These are phyloP conservation scores for Diplodia seriata DNA, from an alignment of 2,329 filamentous ascomycete species.

Conservation along the genomic window DNA sequence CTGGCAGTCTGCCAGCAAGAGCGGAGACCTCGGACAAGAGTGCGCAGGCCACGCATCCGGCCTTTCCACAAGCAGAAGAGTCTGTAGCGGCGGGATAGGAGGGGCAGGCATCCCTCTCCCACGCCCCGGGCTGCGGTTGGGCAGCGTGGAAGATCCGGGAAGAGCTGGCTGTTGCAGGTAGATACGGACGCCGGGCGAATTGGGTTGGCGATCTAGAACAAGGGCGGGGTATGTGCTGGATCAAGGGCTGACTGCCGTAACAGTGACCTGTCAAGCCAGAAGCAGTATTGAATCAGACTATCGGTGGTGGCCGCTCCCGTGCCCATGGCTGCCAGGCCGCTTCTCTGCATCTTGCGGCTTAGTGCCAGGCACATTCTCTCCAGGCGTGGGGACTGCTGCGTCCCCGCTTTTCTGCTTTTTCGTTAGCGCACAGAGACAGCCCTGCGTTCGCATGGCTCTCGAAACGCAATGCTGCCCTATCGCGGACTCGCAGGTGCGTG, in stretches of 20 bases:
- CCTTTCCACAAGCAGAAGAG: not conserved
- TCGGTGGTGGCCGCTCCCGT: constrained; percentile 11
- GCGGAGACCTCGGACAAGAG: constrained; percentile 13
- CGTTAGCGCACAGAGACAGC: constrained; percentile 27
- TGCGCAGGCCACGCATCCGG: not conserved
- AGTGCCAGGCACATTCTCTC: constrained; percentile 29
- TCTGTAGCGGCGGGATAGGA: not conserved
- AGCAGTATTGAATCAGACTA: constrained; percentile 22
- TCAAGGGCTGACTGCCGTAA: constrained; percentile 6
- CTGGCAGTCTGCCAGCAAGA: constrained; percentile 8
- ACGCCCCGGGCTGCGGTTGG: not conserved
- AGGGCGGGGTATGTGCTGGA: constrained; percentile 15
- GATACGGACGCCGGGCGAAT: constrained; percentile 2
- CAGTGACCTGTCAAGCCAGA: constrained; percentile 21
- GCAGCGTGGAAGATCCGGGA: constrained; percentile 8
- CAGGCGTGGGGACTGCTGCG: constrained; percentile 14
- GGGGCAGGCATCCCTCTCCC: not conserved
- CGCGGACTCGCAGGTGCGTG: not conserved
- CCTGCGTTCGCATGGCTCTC: constrained; percentile 14
- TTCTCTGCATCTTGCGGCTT: constrained; percentile 22
- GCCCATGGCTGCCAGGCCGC: constrained; percentile 22
- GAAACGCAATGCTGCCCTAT: constrained; percentile 27
- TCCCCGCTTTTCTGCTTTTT: constrained; percentile 33
- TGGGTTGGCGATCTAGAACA: constrained; percentile 30
- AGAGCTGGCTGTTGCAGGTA: constrained; percentile 1